A percentile compares a stretch with the other conserved stretches of the same genome.
These are phyloP conservation scores for Eimeria acervulina DNA, from an alignment of 169 alveolate species.

Conservation along the genomic window DNA sequence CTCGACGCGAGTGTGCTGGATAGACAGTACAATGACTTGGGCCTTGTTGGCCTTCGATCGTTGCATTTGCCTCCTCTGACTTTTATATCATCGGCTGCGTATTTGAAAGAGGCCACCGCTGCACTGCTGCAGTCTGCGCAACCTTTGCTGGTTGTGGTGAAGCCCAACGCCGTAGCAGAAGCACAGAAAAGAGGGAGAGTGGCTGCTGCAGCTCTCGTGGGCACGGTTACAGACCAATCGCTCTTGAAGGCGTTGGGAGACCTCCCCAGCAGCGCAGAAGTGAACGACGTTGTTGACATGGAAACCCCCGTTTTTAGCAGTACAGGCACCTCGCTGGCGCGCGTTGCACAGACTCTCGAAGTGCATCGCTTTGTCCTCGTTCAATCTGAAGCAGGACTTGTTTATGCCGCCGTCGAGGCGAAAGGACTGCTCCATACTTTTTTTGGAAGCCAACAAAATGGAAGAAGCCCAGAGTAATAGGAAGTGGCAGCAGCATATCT, in stretches of 20 bases:
- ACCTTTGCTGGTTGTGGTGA: neutral
- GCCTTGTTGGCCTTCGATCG: neutral
- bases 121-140: constrained; percentile 10
- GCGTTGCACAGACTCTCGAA: constrained; percentile 39
- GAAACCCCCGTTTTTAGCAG: neutral
- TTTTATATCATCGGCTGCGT: constrained; percentile 1
- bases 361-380: neutral
- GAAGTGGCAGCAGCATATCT: neutral
- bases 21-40: constrained; percentile 4
- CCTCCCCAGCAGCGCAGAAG: neutral
- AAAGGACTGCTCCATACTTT: constrained; percentile 1
- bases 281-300: neutral
- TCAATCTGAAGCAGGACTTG: constrained; percentile 17
- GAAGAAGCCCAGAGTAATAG: neutral
- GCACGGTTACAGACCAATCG: neutral
- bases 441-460: neutral
- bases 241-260: constrained; percentile 54
- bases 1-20: neutral
- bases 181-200: neutral
- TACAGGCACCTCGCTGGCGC: constrained; percentile 23
- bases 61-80: constrained; percentile 26
- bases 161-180: neutral
- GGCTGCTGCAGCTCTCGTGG: neutral
- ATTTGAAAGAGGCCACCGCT: constrained; percentile 30
- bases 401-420: constrained; percentile 13